Evolutionary conservation across 768 basidiomycete species (phyloP).

Genomic region (Amanita pallidorosea): DNA sequence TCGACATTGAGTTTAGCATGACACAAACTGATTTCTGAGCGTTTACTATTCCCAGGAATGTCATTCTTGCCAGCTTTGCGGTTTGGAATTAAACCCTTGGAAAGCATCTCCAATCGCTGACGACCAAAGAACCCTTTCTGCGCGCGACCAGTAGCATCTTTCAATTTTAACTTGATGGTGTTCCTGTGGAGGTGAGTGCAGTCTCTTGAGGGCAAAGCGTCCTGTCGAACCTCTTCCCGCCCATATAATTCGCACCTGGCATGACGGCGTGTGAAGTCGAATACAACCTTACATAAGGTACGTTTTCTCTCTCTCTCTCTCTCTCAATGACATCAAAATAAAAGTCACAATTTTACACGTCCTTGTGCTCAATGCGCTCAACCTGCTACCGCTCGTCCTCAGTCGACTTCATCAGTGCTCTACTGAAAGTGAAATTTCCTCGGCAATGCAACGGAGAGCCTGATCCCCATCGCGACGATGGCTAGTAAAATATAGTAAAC

Average conservation of each 20-base stretch:
- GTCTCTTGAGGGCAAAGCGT: background rate
- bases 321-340: too few relatives aligned
- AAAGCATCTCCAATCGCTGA: conserved; percentile 43
- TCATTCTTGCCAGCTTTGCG: background rate
- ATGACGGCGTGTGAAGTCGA: conserved; percentile 23
- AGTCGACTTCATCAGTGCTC: conserved; percentile 24
- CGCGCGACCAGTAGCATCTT: conserved; percentile 40
- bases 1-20: conserved; percentile 5
- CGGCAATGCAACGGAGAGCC: too few relatives aligned
- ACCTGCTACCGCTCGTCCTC: too few relatives aligned
- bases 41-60: conserved; percentile 7
- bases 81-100: conserved; percentile 24
- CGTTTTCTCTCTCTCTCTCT: too few relatives aligned
- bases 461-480: too few relatives aligned
- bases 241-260: conserved; percentile 71
- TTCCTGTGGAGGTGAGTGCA: conserved; percentile 29
- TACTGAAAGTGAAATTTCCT: conserved; percentile 13
- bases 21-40: conserved; percentile 3
- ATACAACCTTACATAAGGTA: too few relatives aligned
- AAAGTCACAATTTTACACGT: too few relatives aligned
- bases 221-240: conserved; percentile 45
- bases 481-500: too few relatives aligned
- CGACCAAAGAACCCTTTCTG: conserved; percentile 55
- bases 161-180: conserved; percentile 43
- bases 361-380: too few relatives aligned